phyloP scores from a whole-genome alignment of 176 grass and related monocot species.

The Carex cristatella region DNA sequence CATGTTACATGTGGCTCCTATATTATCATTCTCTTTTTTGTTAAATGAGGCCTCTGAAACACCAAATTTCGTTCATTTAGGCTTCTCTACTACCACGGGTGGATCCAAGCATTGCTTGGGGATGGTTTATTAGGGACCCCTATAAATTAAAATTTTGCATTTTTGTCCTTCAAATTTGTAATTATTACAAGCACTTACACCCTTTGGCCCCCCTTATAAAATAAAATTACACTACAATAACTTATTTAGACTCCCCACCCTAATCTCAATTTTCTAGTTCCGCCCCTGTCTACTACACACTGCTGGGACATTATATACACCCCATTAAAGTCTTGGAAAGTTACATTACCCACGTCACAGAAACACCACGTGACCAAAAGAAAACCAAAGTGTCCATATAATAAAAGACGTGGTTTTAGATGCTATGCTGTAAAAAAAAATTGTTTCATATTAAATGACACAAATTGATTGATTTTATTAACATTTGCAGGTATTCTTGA shows the following conservation, averaged over 20 bases:
- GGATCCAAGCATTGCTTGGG: too few relatives aligned
- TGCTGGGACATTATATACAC: neutral
- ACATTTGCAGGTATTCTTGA: constrained; percentile 69
- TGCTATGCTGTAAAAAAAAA: neutral
- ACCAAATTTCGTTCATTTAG: neutral
- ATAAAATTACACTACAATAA: too few relatives aligned
- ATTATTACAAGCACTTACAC: too few relatives aligned
- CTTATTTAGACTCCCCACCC: too few relatives aligned
- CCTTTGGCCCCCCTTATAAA: too few relatives aligned
- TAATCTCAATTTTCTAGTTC: too few relatives aligned
- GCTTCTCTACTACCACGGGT: neutral
- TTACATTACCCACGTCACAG: neutral
- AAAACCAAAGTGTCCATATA: neutral
- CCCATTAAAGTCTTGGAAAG: neutral
- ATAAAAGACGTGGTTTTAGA: neutral
- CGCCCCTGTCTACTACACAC: neutral
- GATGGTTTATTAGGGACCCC: too few relatives aligned
- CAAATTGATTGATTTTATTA: constrained; percentile 16
- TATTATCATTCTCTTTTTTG: neutral
- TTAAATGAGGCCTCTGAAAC: neutral
- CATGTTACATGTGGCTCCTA: neutral
- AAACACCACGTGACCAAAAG: neutral
- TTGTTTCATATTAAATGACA: constrained; percentile 6
- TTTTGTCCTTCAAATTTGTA: too few relatives aligned
- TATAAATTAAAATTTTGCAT: too few relatives aligned